Evolutionary conservation across 805 yeast species (phyloP).

Genomic region (Kuraishia cidri): DNA sequence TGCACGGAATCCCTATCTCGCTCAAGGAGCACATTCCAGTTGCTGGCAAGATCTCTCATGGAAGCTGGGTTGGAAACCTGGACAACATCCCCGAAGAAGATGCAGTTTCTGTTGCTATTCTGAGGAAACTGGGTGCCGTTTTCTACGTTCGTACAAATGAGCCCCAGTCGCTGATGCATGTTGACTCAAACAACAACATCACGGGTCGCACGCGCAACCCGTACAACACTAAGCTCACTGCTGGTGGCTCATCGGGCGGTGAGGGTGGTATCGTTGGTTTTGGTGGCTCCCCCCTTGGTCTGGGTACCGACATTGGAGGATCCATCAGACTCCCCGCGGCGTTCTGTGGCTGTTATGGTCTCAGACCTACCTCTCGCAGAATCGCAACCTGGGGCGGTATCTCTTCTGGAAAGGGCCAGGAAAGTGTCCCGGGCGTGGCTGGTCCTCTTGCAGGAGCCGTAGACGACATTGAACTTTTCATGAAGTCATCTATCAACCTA

Average conservation of each 20-base stretch:
- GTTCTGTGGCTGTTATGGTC: slow-evolving; percentile 38
- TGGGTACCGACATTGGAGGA: slow-evolving; percentile 46
- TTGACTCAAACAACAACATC: slow-evolving; percentile 45
- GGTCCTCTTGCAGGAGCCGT: slow-evolving; percentile 39
- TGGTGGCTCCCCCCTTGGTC: slow-evolving; percentile 34
- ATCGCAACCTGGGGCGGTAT: slow-evolving; percentile 29
- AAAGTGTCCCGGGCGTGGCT: slow-evolving; percentile 32
- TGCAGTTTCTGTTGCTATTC: slow-evolving; percentile 26
- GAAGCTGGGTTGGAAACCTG: slow-evolving; percentile 33
- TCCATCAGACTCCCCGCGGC: slow-evolving; percentile 48
- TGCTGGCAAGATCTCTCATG: slow-evolving; percentile 41
- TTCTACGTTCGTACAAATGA: slow-evolving; percentile 48
- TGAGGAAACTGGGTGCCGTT: slow-evolving; percentile 45
- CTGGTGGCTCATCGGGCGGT: slow-evolving; percentile 51
- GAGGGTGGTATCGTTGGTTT: slow-evolving; percentile 35
- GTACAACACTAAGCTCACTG: slow-evolving; percentile 28
- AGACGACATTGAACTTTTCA: slow-evolving; percentile 37
- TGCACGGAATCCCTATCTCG: slow-evolving; percentile 59
- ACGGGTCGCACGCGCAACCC: slow-evolving; percentile 46
- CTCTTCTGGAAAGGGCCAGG: slow-evolving; percentile 30
- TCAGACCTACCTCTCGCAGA: slow-evolving; percentile 39
- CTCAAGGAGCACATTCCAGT: slow-evolving; percentile 48
- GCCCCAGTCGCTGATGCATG: slow-evolving; percentile 47
- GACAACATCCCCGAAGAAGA: slow-evolving; percentile 30
- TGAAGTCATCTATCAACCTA: slow-evolving; percentile 32